These are phyloP conservation scores for Candida sojae DNA, from an alignment of 1,139 yeast species.

Conservation along the genomic window DNA sequence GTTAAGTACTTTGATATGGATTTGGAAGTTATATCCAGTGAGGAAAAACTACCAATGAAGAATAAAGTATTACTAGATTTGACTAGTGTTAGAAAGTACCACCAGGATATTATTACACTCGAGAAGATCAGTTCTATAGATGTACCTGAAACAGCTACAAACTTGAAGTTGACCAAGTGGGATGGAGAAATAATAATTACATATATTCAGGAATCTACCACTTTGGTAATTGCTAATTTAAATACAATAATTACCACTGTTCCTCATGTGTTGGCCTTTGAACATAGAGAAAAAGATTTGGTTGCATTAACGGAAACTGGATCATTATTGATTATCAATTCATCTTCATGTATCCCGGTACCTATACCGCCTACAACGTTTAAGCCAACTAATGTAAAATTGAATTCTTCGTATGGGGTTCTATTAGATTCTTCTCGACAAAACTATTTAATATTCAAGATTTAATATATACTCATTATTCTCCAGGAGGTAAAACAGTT, in stretches of 20 bases:
- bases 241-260: slow-evolving; percentile 4
- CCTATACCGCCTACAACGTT: slow-evolving; percentile 9
- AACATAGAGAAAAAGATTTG: slow-evolving; percentile 8
- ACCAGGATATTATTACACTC: slow-evolving; percentile 8
- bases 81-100: slow-evolving; percentile 5
- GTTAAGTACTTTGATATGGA: slow-evolving; percentile 22
- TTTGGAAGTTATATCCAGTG: slow-evolving; percentile 1
- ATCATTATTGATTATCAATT: slow-evolving; percentile 8
- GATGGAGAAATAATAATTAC: slow-evolving; percentile 7
- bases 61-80: neutral
- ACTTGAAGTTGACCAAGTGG: slow-evolving; percentile 5
- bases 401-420: slow-evolving; percentile 29
- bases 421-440: slow-evolving; percentile 39
- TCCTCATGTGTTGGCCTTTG: slow-evolving; percentile 9
- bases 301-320: slow-evolving; percentile 9
- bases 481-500: slow-evolving; percentile 31
- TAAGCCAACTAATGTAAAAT: slow-evolving; percentile 9
- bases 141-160: slow-evolving; percentile 7
- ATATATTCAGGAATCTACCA: slow-evolving; percentile 7
- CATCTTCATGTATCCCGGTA: slow-evolving; percentile 7
- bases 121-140: slow-evolving; percentile 3
- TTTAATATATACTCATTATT: slow-evolving; percentile 21
- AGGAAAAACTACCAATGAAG: neutral
- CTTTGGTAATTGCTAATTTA: slow-evolving; percentile 19
- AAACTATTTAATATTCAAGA: slow-evolving; percentile 37